These are phyloP conservation scores for Penicillium sp. DNA, from an alignment of 2,329 filamentous ascomycete genomes.

Conservation along the genomic window DNA sequence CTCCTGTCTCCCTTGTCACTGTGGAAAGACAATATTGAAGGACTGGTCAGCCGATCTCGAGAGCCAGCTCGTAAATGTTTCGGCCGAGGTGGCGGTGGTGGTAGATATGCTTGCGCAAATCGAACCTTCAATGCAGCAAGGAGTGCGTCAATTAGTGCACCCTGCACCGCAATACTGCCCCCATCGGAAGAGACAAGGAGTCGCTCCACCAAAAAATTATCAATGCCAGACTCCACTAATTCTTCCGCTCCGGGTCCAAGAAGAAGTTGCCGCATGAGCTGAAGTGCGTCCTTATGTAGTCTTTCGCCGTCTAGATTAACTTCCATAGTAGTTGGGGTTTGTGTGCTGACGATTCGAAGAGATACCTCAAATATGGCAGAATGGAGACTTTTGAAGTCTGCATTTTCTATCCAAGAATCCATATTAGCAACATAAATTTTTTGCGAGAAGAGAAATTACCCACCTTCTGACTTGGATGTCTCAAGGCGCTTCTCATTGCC, in stretches of 20 bases:
- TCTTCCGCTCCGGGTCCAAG: constrained; percentile 40
- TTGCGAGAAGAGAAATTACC: not conserved
- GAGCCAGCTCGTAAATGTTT: constrained; percentile 40
- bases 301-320: constrained; percentile 57
- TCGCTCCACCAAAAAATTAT: constrained; percentile 67
- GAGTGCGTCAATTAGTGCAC: constrained; percentile 74
- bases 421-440: constrained; percentile 1
- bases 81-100: constrained; percentile 28
- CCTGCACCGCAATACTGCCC: constrained; percentile 69
- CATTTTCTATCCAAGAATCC: constrained; percentile 19
- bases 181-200: constrained; percentile 60
- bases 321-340: constrained; percentile 21
- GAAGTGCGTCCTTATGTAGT: constrained; percentile 68
- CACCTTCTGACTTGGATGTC: constrained; percentile 52
- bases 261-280: constrained; percentile 57
- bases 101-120: constrained; percentile 38
- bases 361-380: constrained; percentile 33
- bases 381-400: constrained; percentile 33
- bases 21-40: constrained; percentile 46
- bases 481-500: constrained; percentile 49
- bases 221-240: constrained; percentile 55
- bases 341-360: constrained; percentile 30
- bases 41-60: constrained; percentile 41
- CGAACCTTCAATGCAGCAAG: constrained; percentile 68
- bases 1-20: constrained; percentile 45